Base-by-base conservation (phyloP, 2,329 filamentous ascomycete genomes). In the Nemania serpens region DNA sequence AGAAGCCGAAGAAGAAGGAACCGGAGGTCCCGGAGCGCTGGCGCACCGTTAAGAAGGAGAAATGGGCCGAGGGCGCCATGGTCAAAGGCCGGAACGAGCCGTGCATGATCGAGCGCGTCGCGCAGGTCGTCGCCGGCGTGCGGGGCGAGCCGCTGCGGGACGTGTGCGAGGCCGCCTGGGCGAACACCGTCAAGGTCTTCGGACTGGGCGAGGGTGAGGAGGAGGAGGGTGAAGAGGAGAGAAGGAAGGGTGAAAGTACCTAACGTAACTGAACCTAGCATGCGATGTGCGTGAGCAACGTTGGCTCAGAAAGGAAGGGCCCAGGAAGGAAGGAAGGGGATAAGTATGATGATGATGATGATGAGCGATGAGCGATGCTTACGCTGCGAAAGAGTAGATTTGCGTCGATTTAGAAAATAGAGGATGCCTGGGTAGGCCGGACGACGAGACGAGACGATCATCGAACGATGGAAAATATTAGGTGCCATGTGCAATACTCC, bases 81-180 rank as follows among this genome's bases (percentile, higher is more conserved):
- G 85, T 99, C 55, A 99, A 98, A 78, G 92, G 94, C 0, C 86
- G 95, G 62, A 99, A 99, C 73, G 95, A 99, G 76, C 91, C 94
- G 10, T 93, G 90, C 69, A 89, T 85, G 55, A 97, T 99, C 66
- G 87, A 89, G 66, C 87, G 89, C 55, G 91, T 99, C 13, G 95
- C 92, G n/a, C 88, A 89, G 74, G 91, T 94, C 53, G 88, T 99
- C 66, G 94, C 95, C 1, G 87, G 84, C 43, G 89, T 98, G 65
- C 97, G 97, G 76, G 91, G 85, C 0, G 81, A 97, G 3, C 77
- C 82, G 3, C 83, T 96, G 0, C 88, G 96, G 71, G 89, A 94
- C 72, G 89, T 99, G 18, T 91, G 88, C 71, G 92, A 97, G 77
- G 89, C 88, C 74, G 89, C 91, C 4, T 96, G 91, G 91, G 83